phyloP scores from a whole-genome alignment of 2,329 filamentous ascomycete species.

The Nothopassalora personata region DNA sequence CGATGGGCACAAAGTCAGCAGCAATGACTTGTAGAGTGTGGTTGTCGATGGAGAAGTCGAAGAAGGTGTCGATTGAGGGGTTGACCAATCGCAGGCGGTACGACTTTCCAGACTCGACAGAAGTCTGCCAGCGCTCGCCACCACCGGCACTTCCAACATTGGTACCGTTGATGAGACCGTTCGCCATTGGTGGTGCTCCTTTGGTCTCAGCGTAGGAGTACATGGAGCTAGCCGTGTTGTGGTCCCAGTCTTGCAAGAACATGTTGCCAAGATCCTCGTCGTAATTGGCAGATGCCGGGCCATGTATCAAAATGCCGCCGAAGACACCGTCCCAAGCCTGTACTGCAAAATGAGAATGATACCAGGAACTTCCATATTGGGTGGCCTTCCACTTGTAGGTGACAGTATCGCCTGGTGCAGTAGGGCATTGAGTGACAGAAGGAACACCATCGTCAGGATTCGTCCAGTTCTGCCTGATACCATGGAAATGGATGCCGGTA shows the following conservation, averaged over 20 bases:
- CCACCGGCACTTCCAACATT: background rate
- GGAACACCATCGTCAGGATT: constrained; percentile 48
- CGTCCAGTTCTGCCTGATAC: constrained; percentile 53
- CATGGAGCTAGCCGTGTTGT: constrained; percentile 25
- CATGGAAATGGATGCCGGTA: constrained; percentile 55
- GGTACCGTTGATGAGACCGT: constrained; percentile 38
- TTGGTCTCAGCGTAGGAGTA: constrained; percentile 19
- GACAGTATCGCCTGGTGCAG: constrained; percentile 45
- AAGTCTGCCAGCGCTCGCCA: constrained; percentile 12
- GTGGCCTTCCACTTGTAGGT: constrained; percentile 54
- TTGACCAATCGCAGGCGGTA: constrained; percentile 43
- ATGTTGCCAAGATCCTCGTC: constrained; percentile 55
- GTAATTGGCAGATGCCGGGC: constrained; percentile 53
- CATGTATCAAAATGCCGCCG: constrained; percentile 57
- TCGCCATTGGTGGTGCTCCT: constrained; percentile 37
- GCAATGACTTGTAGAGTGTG: constrained; percentile 29
- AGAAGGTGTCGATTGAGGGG: constrained; percentile 38
- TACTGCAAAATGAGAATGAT: constrained; percentile 53
- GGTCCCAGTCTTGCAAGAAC: constrained; percentile 37
- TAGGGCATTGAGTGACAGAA: constrained; percentile 39
- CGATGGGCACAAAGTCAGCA: constrained; percentile 32
- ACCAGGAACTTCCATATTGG: constrained; percentile 37
- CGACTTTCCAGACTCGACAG: constrained; percentile 31
- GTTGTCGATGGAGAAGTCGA: constrained; percentile 33
- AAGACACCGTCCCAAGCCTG: constrained; percentile 54